A percentile compares a stretch with the other conserved stretches of the same genome.
These are phyloP conservation scores for Sporisorium sorghi DNA, from an alignment of 1,284 basidiomycete genomes.

Conservation along the genomic window DNA sequence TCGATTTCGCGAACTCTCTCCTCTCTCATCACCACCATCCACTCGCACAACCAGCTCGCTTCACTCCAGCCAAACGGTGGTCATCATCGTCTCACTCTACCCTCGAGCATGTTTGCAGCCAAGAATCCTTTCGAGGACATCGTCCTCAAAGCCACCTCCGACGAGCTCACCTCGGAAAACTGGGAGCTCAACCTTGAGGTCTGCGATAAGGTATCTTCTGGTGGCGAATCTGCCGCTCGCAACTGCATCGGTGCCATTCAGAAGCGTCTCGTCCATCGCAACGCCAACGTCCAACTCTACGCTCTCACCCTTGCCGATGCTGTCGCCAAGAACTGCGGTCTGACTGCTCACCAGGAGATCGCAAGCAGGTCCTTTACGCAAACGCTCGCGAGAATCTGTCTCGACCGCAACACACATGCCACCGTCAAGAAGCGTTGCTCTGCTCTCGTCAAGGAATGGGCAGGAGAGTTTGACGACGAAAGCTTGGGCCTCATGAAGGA, in stretches of 20 bases:
- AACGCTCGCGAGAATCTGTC: constrained; percentile 84
- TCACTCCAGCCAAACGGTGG: neutral
- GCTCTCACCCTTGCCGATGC: constrained; percentile 74
- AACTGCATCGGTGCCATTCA: constrained; percentile 85
- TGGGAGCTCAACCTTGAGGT: constrained; percentile 95
- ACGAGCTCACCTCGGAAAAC: constrained; percentile 91
- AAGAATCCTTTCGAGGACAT: constrained; percentile 91
- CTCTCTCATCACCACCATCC: neutral
- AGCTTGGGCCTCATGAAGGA: constrained; percentile 91
- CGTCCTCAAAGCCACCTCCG: constrained; percentile 92
- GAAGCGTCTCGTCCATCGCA: constrained; percentile 91
- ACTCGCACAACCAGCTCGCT: neutral
- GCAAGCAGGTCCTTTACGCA: constrained; percentile 90
- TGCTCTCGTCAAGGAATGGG: constrained; percentile 83
- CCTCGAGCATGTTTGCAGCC: constrained; percentile 64
- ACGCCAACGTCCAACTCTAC: constrained; percentile 95
- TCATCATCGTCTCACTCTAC: neutral
- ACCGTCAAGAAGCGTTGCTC: constrained; percentile 85
- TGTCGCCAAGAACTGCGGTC: constrained; percentile 85
- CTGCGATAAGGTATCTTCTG: constrained; percentile 95
- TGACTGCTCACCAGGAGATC: constrained; percentile 85
- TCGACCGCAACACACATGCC: constrained; percentile 90
- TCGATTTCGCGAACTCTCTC: constrained; percentile 19
- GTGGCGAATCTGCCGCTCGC: constrained; percentile 78
- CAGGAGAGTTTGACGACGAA: constrained; percentile 78